These are phyloP conservation scores for Gaeumannomyces tritici DNA, from an alignment of 2,329 filamentous ascomycete genomes.

Conservation along the genomic window DNA sequence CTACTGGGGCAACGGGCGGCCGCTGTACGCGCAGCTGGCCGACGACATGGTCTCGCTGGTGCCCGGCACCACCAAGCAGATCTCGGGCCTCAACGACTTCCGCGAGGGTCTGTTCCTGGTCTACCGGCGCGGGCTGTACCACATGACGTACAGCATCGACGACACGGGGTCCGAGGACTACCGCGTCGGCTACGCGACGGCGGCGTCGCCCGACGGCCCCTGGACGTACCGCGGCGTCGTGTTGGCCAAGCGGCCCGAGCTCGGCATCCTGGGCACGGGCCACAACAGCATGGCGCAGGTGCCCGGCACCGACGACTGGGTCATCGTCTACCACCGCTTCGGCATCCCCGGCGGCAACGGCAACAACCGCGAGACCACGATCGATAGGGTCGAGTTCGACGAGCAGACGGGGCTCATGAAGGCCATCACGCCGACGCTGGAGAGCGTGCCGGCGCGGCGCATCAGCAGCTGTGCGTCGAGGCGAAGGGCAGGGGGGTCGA, in stretches of 20 bases:
- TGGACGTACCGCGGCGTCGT: slow-evolving; percentile 35
- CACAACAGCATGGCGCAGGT: slow-evolving; percentile 35
- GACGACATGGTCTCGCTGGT: slow-evolving; percentile 37
- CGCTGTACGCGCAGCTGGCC: slow-evolving; percentile 29
- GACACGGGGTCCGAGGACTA: slow-evolving; percentile 36
- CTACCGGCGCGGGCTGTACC: slow-evolving; percentile 33
- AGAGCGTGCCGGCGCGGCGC: slow-evolving; percentile 1
- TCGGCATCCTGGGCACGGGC: slow-evolving; percentile 34
- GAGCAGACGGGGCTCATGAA: slow-evolving; percentile 3
- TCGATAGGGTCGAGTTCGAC: slow-evolving; percentile 30
- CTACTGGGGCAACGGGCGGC: slow-evolving; percentile 47
- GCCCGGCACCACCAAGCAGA: slow-evolving; percentile 18
- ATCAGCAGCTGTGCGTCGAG: neutral
- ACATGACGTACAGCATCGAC: slow-evolving; percentile 37
- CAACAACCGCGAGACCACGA: slow-evolving; percentile 29
- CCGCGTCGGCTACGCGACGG: slow-evolving; percentile 35
- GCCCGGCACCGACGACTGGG: slow-evolving; percentile 37
- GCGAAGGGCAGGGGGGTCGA: neutral
- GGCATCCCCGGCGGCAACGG: slow-evolving; percentile 33
- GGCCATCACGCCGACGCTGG: slow-evolving; percentile 3
- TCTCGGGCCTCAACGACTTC: slow-evolving; percentile 29
- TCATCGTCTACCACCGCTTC: slow-evolving; percentile 39
- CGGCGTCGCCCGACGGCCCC: slow-evolving; percentile 24
- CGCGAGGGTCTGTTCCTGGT: slow-evolving; percentile 32
- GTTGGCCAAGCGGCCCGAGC: slow-evolving; percentile 27